Evolutionary conservation across 371 early-diverging fungal genomes (phyloP), one percentile per base, ranked within the genome.

Genomic region (Actinomortierella ambigua): DNA sequence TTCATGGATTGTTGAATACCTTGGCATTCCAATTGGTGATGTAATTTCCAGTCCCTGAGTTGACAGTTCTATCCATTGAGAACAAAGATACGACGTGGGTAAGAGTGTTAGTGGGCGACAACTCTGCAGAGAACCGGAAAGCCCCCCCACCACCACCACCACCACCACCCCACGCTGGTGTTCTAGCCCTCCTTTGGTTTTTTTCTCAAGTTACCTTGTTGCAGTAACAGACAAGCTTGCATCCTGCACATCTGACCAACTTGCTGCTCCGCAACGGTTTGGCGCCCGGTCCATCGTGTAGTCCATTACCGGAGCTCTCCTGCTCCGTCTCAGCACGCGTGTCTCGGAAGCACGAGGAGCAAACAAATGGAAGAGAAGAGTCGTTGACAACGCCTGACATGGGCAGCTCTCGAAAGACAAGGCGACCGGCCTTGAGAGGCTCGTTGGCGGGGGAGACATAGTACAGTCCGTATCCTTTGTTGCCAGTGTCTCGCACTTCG

Each of bases 41-140:
- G 71, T 11, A 70, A 56, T 28, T 70, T 70, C 71, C 71, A 70
- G 56, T 70, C 71, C 26, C 59, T 70, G 58, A 55, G 53, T 56
- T 70, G 71, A 48, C 71, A 70, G 4, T 61, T 52, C 71, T 70
- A 59, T 28, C 18, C 11, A 24, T 24, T 3, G 13, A 15, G 15
- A 23, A 2, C 43, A 43, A 11, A 9, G 34, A 34, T 6, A 34
- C 34, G 11, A 34, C n/a, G n/a, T n/a, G n/a, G n/a, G n/a, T n/a
- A n/a, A n/a, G 1, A 0, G 29, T 29, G 27, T 52, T 57, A 44
- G n/a, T n/a, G n/a, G n/a, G n/a, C n/a, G n/a, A n/a, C n/a, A n/a
- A n/a, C n/a, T n/a, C n/a, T n/a, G n/a, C n/a, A n/a, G n/a, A n/a
- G n/a, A n/a, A n/a, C n/a, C n/a, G n/a, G n/a, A n/a, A n/a, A n/a